phyloP scores from a whole-genome alignment of 768 basidiomycete genomes.

The Leccinum olivaceopallidum region DNA sequence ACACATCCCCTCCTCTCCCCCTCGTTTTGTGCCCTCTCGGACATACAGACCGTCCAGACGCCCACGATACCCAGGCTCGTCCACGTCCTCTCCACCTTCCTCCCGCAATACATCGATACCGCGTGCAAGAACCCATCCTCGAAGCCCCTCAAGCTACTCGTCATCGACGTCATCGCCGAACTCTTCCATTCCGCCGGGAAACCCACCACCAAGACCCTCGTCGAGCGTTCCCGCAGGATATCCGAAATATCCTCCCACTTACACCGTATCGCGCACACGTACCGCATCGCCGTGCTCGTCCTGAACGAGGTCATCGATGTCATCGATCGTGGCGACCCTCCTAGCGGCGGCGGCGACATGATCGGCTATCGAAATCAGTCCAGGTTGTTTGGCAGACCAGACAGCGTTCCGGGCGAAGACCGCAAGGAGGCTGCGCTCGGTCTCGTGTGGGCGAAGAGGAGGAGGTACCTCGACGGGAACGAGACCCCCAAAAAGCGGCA shows the following conservation, averaged over 20 bases:
- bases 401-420: slow-evolving; percentile 55
- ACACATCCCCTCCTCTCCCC: slow-evolving; percentile 47
- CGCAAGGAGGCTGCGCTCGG: slow-evolving; percentile 83
- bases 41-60: slow-evolving; percentile 63
- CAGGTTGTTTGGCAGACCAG: slow-evolving; percentile 71
- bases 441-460: slow-evolving; percentile 76
- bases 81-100: slow-evolving; percentile 50
- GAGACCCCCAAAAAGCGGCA: slow-evolving; percentile 31
- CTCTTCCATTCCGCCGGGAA: slow-evolving; percentile 71
- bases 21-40: slow-evolving; percentile 45
- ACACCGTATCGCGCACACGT: slow-evolving; percentile 64
- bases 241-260: slow-evolving; percentile 66
- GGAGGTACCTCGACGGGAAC: slow-evolving; percentile 50
- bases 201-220: slow-evolving; percentile 59
- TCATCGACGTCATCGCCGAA: slow-evolving; percentile 88
- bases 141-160: slow-evolving; percentile 71
- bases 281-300: slow-evolving; percentile 74
- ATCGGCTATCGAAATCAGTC: slow-evolving; percentile 72
- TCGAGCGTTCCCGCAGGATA: slow-evolving; percentile 73
- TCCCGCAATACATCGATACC: slow-evolving; percentile 52
- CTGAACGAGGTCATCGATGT: slow-evolving; percentile 89
- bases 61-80: slow-evolving; percentile 56
- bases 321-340: slow-evolving; percentile 42
- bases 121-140: slow-evolving; percentile 29
- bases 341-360: slow-evolving; percentile 16